Evolutionary conservation across 2,329 filamentous ascomycete genomes (phyloP), one percentile per base, ranked within the genome.

Genomic region (Sclerotinia borealis): DNA sequence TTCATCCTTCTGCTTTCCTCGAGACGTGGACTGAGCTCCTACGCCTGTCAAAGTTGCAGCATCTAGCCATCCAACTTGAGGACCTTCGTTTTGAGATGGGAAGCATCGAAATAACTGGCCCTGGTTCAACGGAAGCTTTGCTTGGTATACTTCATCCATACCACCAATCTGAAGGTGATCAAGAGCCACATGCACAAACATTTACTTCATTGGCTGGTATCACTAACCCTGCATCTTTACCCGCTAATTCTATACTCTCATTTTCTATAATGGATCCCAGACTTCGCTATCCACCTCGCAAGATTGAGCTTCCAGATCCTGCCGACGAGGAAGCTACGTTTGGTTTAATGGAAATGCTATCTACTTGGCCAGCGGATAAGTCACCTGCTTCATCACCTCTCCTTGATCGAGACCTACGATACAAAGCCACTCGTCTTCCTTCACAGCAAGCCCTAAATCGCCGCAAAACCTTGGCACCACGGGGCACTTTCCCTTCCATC

Each of bases 371-470:
- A 0, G 77, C 83, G 1, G 89, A 92, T 66, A 70, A 78, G 61
- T 65, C 77, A 65, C 15, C 81, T 72, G 72, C 77, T 55, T 74
- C 80, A 56, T 72, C 79, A 74, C 76, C 78, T 10, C 76, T 98
- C 0, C 96, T 96, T 73, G 83, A 89, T 70, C 84, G 89, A 64
- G 79, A 85, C 36, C 75, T 77, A 41, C 86, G 93, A 41, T 82
- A 89, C 64, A 80, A 78, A 62, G 89, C 90, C 31, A 84, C 84
- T 4, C 82, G 81, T 58, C 80, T 88, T 17, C 83, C 93, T 2
- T 87, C 90, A 13, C 92, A 96, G 72, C 91, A 91, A 72, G 83
- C 87, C 1, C 85, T 98, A 69, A 93, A 96, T 73, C 85, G 89
- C 54, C 86, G 93, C 51, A 91, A 88, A 74, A 80, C 83, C 17